phyloP scores from a whole-genome alignment of 371 early-diverging fungal species.

The Rhizopus sp. region DNA sequence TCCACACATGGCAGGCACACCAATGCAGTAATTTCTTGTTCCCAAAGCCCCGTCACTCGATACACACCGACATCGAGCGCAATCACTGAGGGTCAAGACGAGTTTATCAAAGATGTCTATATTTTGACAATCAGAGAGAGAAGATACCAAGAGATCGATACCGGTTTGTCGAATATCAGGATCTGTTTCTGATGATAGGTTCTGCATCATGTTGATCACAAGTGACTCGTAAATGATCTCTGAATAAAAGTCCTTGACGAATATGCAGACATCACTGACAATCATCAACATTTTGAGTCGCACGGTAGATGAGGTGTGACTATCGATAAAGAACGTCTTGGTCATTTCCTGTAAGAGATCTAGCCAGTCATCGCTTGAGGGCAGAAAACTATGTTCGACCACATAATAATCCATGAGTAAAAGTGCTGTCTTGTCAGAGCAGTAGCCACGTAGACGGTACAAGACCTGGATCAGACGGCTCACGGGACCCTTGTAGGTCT shows the following conservation, averaged over 20 bases:
- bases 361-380: slow-evolving; percentile 67
- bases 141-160: slow-evolving; percentile 52
- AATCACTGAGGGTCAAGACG: slow-evolving; percentile 41
- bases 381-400: slow-evolving; percentile 60
- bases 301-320: slow-evolving; percentile 24
- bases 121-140: slow-evolving; percentile 35
- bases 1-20: slow-evolving; percentile 38
- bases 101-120: slow-evolving; percentile 46
- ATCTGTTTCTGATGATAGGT: slow-evolving; percentile 56
- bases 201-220: slow-evolving; percentile 61
- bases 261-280: slow-evolving; percentile 55
- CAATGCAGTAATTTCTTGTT: slow-evolving; percentile 20
- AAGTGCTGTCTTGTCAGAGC: slow-evolving; percentile 59
- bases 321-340: slow-evolving; percentile 58
- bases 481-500: slow-evolving; percentile 44
- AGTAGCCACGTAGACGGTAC: slow-evolving; percentile 54
- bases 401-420: slow-evolving; percentile 63
- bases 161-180: slow-evolving; percentile 46
- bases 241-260: slow-evolving; percentile 62
- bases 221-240: slow-evolving; percentile 52
- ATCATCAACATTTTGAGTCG: slow-evolving; percentile 57
- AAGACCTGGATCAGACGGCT: slow-evolving; percentile 60
- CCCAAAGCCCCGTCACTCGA: neutral
- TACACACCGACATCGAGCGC: slow-evolving; percentile 48
- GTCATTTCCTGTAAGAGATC: slow-evolving; percentile 55